Base-by-base conservation (phyloP, 805 yeast genomes). In the Pichia heedii region DNA sequence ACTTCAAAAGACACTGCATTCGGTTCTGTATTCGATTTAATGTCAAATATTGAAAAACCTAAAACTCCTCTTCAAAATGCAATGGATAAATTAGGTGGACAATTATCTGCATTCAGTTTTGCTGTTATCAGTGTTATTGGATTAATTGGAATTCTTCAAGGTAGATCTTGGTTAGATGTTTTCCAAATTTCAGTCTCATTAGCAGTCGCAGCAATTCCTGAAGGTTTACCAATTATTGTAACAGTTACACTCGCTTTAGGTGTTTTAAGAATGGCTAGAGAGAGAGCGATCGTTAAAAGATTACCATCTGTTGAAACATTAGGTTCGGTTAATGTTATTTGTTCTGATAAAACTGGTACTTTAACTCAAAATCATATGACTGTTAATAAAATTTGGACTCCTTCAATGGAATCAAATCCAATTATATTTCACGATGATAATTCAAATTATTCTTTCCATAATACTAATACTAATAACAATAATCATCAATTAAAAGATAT, bases 171-270 rank as follows among this genome's bases (percentile, higher is more conserved):
- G 96, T 73, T 93, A 45, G 97, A 93, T 50, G 93, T 94, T 97
- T 90, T 93, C 66, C 96, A 90, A 62, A 88, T 93, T 46, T 86
- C 96, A 1, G 99, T 93, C 10, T 88, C 97, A 2, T 71, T 93
- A 49, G 99, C 98, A 3, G 99, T 93, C 18, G 99, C 99, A 40
- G 98, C 98, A 4, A 93, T 93, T 54, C 99, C 99, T 5, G 99
- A 93, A 65, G 99, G 99, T 43, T 74, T 93, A 52, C 98, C 99
- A 0, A 93, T 93, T 55, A 93, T 93, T 61, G 98, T 93, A 34
- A 90, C 99, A 6, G 98, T 93, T 10, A 93, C 98, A 0, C 70
- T 93, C 50, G 99, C 98, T 0, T 70, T 93, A 20, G 98, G 98
- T 40, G 98, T 93, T 36, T 70, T 93, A 52, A 74, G 97, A 66